Percentiles rank a stretch among this genome's conserved stretches.
phyloP scores from a whole-genome alignment of 140 eudicot genomes.

The Erigeron philadelphicus region DNA sequence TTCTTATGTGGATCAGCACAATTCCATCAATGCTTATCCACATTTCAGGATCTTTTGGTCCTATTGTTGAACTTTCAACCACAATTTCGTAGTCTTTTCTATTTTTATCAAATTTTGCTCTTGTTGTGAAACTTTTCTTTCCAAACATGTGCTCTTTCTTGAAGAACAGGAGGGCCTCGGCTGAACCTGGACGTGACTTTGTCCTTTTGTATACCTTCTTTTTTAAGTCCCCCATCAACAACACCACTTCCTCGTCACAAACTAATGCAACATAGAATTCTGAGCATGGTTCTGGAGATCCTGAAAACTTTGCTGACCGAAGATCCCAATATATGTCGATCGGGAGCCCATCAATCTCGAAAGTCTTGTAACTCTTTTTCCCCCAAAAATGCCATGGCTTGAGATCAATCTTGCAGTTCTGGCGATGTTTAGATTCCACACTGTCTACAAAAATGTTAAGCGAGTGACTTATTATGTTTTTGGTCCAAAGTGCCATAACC shows the following conservation, averaged over 20 bases:
- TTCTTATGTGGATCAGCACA: conserved; percentile 56
- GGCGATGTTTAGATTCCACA: conserved; percentile 34
- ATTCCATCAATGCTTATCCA: conserved; percentile 80
- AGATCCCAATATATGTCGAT: conserved; percentile 76
- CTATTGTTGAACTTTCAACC: conserved; percentile 62
- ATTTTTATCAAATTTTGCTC: conserved; percentile 51
- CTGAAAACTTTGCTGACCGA: conserved; percentile 64
- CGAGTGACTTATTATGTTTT: conserved; percentile 60
- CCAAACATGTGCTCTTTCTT: conserved; percentile 72
- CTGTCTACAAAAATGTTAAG: conserved; percentile 56
- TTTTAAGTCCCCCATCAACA: conserved; percentile 65
- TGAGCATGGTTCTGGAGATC: conserved; percentile 68
- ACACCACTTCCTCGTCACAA: conserved; percentile 67
- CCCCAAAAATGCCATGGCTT: conserved; percentile 97
- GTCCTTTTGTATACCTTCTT: conserved; percentile 62
- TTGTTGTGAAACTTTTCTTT: conserved; percentile 65
- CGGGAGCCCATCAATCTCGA: conserved; percentile 56
- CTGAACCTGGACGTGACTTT: conserved; percentile 54
- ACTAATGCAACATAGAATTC: conserved; percentile 75
- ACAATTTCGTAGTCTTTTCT: conserved; percentile 58
- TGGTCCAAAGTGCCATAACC: conserved; percentile 63
- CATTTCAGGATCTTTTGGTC: conserved; percentile 79
- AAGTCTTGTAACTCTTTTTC: conserved; percentile 62
- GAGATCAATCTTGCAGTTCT: conserved; percentile 63
- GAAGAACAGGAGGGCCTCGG: conserved; percentile 46